Percentiles rank a stretch among this genome's conserved stretches.
These are phyloP conservation scores for Phytophthora brassicae DNA, from an alignment of 352 stramenopile species.

Conservation along the genomic window DNA sequence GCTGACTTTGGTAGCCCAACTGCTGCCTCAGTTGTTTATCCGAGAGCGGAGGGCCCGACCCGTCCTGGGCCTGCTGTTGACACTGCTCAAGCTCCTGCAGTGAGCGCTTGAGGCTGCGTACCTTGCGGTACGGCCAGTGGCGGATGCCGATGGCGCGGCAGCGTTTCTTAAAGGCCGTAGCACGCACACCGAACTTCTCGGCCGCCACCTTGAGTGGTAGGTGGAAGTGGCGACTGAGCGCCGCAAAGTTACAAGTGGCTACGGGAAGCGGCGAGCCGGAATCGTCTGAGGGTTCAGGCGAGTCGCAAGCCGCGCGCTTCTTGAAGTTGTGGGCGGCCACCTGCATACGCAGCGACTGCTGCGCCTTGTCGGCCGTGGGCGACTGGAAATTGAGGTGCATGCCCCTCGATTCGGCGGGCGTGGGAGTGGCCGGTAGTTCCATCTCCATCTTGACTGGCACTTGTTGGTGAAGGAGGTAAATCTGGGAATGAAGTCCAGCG, in stretches of 20 bases:
- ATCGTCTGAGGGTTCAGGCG: slow-evolving; percentile 17
- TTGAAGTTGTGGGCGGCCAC: slow-evolving; percentile 40
- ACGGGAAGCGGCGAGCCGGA: slow-evolving; percentile 28
- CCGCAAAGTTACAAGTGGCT: slow-evolving; percentile 61
- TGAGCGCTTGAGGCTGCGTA: slow-evolving; percentile 68
- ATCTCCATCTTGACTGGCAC: slow-evolving; percentile 29
- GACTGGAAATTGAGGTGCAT: slow-evolving; percentile 48
- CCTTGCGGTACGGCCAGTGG: slow-evolving; percentile 75
- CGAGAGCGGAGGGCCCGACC: slow-evolving; percentile 49
- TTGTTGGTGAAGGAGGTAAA: slow-evolving; percentile 21
- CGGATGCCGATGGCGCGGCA: slow-evolving; percentile 72
- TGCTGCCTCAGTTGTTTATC: slow-evolving; percentile 79
- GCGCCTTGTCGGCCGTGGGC: slow-evolving; percentile 41
- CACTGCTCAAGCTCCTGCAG: slow-evolving; percentile 71
- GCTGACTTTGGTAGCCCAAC: slow-evolving; percentile 63
- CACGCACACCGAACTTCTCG: slow-evolving; percentile 77
- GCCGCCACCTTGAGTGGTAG: slow-evolving; percentile 66
- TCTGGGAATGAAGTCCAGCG: slow-evolving; percentile 26
- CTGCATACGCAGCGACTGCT: slow-evolving; percentile 42
- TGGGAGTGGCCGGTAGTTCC: slow-evolving; percentile 39
- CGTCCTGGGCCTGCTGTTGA: slow-evolving; percentile 53
- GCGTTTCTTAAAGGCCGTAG: slow-evolving; percentile 81
- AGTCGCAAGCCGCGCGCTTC: slow-evolving; percentile 38
- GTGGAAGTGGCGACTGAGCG: slow-evolving; percentile 69
- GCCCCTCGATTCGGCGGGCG: slow-evolving; percentile 23